phyloP scores from a whole-genome alignment of 2,329 filamentous ascomycete species.

The Hypoxylon sp. region DNA sequence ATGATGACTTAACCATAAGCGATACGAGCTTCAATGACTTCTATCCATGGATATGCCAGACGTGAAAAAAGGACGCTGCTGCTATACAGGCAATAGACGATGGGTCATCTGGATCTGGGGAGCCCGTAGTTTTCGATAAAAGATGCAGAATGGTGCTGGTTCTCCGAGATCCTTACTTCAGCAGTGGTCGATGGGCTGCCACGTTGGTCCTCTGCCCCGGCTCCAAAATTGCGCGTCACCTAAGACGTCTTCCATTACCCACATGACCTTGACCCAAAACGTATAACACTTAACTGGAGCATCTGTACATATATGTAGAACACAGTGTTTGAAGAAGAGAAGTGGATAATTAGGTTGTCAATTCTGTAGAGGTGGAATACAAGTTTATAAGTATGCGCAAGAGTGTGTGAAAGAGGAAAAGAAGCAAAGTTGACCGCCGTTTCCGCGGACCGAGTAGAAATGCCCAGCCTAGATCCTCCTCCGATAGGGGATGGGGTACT shows the following conservation, averaged over 20 bases:
- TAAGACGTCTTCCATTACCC: too few relatives aligned
- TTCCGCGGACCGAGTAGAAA: slow-evolving; percentile 18
- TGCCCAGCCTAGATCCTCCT: background rate
- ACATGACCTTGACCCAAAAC: slow-evolving; percentile 5
- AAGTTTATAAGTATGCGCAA: slow-evolving; percentile 9
- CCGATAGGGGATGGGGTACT: slow-evolving; percentile 1
- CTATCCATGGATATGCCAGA: slow-evolving; percentile 6
- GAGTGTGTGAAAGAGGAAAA: slow-evolving; percentile 20
- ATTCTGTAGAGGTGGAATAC: slow-evolving; percentile 2
- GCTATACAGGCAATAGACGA: slow-evolving; percentile 2
- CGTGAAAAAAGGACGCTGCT: slow-evolving; percentile 5
- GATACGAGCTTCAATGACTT: slow-evolving; percentile 13
- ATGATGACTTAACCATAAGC: slow-evolving; percentile 14
- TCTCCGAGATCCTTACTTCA: slow-evolving; percentile 5
- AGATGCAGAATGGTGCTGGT: slow-evolving; percentile 11
- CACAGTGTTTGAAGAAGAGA: slow-evolving; percentile 1
- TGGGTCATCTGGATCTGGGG: too few relatives aligned
- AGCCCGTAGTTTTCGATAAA: slow-evolving; percentile 6
- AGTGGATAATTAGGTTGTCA: slow-evolving; percentile 11
- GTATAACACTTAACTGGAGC: slow-evolving; percentile 18
- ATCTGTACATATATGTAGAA: slow-evolving; percentile 23
- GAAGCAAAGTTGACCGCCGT: slow-evolving; percentile 14
- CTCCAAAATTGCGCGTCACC: slow-evolving; percentile 3
- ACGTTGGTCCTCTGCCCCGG: slow-evolving; percentile 41
- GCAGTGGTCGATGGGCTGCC: slow-evolving; percentile 38